Evolutionary conservation across 2,329 filamentous ascomycete species (phyloP).

Genomic region (Rachicladosporium sp.): DNA sequence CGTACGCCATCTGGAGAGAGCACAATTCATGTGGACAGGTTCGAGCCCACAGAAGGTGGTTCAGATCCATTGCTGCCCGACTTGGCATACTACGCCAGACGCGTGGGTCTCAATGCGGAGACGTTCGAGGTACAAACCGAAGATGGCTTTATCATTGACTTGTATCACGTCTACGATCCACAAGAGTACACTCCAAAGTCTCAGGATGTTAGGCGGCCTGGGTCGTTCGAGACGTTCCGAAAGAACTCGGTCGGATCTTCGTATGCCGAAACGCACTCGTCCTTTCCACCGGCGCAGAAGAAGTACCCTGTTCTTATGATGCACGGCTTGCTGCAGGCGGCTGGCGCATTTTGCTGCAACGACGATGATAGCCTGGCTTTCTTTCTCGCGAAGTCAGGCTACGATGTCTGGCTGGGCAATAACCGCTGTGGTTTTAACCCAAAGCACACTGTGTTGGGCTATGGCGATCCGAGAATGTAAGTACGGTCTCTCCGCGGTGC

Average conservation of each 20-base stretch:
- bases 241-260: slow-evolving; percentile 10
- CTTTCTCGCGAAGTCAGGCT: slow-evolving; percentile 81
- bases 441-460: slow-evolving; percentile 57
- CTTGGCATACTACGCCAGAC: slow-evolving; percentile 70
- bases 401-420: slow-evolving; percentile 92
- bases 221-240: slow-evolving; percentile 51
- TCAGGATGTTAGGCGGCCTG: slow-evolving; percentile 34
- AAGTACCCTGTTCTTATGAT: slow-evolving; percentile 79
- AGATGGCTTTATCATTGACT: slow-evolving; percentile 78
- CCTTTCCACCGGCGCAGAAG: slow-evolving; percentile 25
- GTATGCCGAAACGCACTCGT: slow-evolving; percentile 25
- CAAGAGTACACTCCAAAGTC: slow-evolving; percentile 48
- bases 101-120: slow-evolving; percentile 79
- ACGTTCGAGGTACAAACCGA: slow-evolving; percentile 78
- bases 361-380: slow-evolving; percentile 85
- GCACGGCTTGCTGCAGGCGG: slow-evolving; percentile 76
- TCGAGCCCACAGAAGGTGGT: slow-evolving; percentile 64
- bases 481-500: slow-evolving; percentile 69
- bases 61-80: slow-evolving; percentile 68
- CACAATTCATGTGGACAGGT: slow-evolving; percentile 35
- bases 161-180: slow-evolving; percentile 86
- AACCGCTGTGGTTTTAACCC: slow-evolving; percentile 81
- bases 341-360: slow-evolving; percentile 79
- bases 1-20: slow-evolving; percentile 32
- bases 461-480: slow-evolving; percentile 84